These are phyloP conservation scores for Fraxinus sp. DNA, from an alignment of 305 asterid genomes.

Conservation along the genomic window DNA sequence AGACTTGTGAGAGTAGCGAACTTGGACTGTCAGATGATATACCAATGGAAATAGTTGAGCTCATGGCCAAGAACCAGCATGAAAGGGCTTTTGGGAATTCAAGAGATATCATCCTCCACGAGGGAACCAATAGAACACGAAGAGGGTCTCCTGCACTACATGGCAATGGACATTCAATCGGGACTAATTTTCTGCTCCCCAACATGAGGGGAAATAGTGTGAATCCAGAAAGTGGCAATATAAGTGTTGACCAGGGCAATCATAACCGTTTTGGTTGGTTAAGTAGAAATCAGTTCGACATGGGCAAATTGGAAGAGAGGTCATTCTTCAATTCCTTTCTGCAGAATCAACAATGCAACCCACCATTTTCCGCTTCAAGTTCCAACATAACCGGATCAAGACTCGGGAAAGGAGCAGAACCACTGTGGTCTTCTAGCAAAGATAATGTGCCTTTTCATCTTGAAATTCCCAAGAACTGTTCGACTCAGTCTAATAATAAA, in stretches of 20 bases:
- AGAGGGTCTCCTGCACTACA: constrained; percentile 31
- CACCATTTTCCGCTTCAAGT: constrained; percentile 32
- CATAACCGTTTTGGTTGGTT: constrained; percentile 25
- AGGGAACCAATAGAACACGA: constrained; percentile 19
- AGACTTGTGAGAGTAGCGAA: constrained; percentile 29
- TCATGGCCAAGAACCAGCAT: constrained; percentile 64
- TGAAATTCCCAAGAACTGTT: constrained; percentile 30
- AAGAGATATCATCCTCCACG: constrained; percentile 24
- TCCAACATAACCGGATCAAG: constrained; percentile 31
- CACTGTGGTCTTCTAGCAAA: constrained; percentile 38
- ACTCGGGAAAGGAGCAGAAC: constrained; percentile 25
- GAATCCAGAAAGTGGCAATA: constrained; percentile 20
- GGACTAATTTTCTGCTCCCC: constrained; percentile 26
- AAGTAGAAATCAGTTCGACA: constrained; percentile 24
- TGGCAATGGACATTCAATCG: constrained; percentile 26
- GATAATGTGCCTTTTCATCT: constrained; percentile 30
- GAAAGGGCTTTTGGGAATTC: constrained; percentile 50
- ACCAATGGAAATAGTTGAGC: constrained; percentile 86
- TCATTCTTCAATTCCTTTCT: constrained; percentile 34
- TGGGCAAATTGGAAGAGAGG: constrained; percentile 24
- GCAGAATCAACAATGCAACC: constrained; percentile 37
- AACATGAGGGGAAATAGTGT: constrained; percentile 26
- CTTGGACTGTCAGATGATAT: constrained; percentile 58
- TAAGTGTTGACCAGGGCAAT: constrained; percentile 23
- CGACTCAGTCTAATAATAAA: constrained; percentile 31